phyloP scores from a whole-genome alignment of 805 yeast species.

The Grigorovia humatica region DNA sequence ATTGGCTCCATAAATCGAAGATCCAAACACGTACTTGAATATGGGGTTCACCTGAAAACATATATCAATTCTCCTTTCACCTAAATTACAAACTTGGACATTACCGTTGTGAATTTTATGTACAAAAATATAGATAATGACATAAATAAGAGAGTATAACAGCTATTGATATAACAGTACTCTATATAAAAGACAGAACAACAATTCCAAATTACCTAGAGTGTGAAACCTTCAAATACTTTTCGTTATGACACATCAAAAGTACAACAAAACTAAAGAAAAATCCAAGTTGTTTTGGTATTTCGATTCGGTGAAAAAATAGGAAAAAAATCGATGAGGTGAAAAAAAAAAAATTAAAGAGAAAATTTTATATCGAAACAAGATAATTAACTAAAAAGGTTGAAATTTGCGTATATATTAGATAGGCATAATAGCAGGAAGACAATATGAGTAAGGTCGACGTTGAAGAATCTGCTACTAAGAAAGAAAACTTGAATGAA shows the following conservation, averaged over 20 bases:
- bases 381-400: background rate
- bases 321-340: background rate
- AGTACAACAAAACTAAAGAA: too few relatives aligned
- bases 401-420: too few relatives aligned
- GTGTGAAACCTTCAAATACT: too few relatives aligned
- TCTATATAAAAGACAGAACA: too few relatives aligned
- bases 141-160: background rate
- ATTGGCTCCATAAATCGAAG: constrained; percentile 49
- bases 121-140: background rate
- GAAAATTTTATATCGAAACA: background rate
- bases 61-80: background rate
- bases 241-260: too few relatives aligned
- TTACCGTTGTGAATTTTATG: background rate
- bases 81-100: background rate
- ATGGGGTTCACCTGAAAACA: background rate
- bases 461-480: constrained; percentile 47
- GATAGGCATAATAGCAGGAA: too few relatives aligned
- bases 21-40: too few relatives aligned
- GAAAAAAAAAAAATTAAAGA: background rate
- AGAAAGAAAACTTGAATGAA: constrained; percentile 50
- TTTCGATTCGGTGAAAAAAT: background rate
- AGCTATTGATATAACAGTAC: too few relatives aligned
- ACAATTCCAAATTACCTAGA: too few relatives aligned
- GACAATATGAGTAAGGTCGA: constrained; percentile 17
- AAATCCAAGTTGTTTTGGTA: too few relatives aligned